These are phyloP conservation scores for Pleurotus djamor DNA, from an alignment of 768 basidiomycete species.

Conservation along the genomic window DNA sequence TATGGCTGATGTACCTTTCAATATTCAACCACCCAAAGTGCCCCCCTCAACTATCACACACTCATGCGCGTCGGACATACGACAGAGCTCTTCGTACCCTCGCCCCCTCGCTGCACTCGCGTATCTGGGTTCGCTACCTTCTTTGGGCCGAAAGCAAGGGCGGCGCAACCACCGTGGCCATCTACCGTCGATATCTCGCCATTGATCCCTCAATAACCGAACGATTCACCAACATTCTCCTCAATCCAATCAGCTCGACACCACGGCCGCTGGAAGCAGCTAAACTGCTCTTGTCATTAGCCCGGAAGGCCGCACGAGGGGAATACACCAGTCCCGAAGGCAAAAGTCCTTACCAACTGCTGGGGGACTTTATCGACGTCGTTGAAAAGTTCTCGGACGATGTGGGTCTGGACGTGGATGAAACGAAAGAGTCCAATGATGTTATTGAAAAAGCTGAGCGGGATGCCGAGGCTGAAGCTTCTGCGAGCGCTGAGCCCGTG, in stretches of 20 bases:
- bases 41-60: constrained; percentile 78
- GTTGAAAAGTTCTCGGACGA: constrained; percentile 91
- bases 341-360: constrained; percentile 93
- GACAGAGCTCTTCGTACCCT: constrained; percentile 93
- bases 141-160: constrained; percentile 87
- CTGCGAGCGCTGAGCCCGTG: constrained; percentile 31
- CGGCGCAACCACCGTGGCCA: constrained; percentile 70
- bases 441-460: constrained; percentile 37
- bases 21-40: constrained; percentile 89
- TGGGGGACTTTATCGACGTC: constrained; percentile 90
- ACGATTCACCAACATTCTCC: constrained; percentile 67
- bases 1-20: constrained; percentile 94
- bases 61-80: constrained; percentile 91
- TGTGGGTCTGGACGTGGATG: constrained; percentile 84
- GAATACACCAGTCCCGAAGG: constrained; percentile 87
- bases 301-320: constrained; percentile 80
- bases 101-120: constrained; percentile 86
- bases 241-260: constrained; percentile 51
- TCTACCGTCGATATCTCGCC: constrained; percentile 88
- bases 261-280: constrained; percentile 91
- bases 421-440: constrained; percentile 59
- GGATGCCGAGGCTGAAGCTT: constrained; percentile 25
- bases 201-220: constrained; percentile 83
- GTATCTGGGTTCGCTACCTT: constrained; percentile 92
- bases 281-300: constrained; percentile 82